A percentile compares a stretch with the other conserved stretches of the same genome.
These are phyloP conservation scores for Gelatoporia subvermispora DNA, from an alignment of 768 basidiomycete genomes.

Conservation along the genomic window DNA sequence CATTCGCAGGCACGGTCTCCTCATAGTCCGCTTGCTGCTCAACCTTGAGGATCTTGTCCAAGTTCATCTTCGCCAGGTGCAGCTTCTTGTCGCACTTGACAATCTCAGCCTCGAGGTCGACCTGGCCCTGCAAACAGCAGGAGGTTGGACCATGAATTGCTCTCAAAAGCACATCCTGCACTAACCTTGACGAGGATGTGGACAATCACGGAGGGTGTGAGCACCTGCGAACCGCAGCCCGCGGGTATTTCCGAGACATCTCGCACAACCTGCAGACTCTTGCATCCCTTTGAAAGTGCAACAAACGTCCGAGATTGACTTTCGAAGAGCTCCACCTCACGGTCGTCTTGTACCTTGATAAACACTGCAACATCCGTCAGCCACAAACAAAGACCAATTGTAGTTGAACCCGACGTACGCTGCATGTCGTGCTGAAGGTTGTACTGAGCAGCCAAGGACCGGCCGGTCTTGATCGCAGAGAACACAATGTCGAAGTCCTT, in stretches of 20 bases:
- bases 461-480: slow-evolving; percentile 67
- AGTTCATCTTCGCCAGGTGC: slow-evolving; percentile 58
- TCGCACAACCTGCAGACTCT: slow-evolving; percentile 64
- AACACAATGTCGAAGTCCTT: slow-evolving; percentile 85
- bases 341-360: slow-evolving; percentile 61
- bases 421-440: slow-evolving; percentile 84
- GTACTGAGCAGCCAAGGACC: slow-evolving; percentile 86
- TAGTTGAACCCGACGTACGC: slow-evolving; percentile 37
- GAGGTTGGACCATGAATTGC: not conserved
- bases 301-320: slow-evolving; percentile 72
- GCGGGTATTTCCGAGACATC: slow-evolving; percentile 66
- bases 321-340: slow-evolving; percentile 63
- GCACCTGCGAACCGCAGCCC: slow-evolving; percentile 82
- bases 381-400: not conserved
- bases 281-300: slow-evolving; percentile 85
- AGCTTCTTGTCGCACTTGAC: slow-evolving; percentile 89
- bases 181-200: slow-evolving; percentile 84
- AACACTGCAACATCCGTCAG: slow-evolving; percentile 50
- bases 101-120: slow-evolving; percentile 86
- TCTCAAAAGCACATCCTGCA: slow-evolving; percentile 1
- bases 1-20: slow-evolving; percentile 73
- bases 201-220: slow-evolving; percentile 69
- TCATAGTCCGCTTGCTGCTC: slow-evolving; percentile 74
- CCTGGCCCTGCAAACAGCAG: slow-evolving; percentile 61
- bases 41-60: slow-evolving; percentile 74